phyloP scores from a whole-genome alignment of 2,329 filamentous ascomycete species.

The Aspergillus fischeri region DNA sequence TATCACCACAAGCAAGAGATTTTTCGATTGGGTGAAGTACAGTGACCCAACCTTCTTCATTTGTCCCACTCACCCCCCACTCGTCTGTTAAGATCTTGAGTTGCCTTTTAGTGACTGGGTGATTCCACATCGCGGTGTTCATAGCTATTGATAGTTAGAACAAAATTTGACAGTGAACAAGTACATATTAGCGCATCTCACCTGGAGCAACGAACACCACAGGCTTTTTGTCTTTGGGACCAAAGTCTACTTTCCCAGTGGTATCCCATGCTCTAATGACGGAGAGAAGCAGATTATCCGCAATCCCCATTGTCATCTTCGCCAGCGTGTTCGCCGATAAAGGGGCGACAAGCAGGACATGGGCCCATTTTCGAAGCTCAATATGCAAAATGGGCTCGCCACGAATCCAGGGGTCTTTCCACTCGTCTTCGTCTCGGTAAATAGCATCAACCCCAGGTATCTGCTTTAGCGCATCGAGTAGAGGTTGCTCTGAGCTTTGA shows the following conservation, averaged over 20 bases:
- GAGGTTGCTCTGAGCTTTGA: constrained; percentile 73
- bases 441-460: constrained; percentile 74
- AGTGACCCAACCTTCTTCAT: constrained; percentile 58
- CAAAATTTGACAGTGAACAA: background rate
- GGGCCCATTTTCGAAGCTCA: constrained; percentile 76
- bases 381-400: constrained; percentile 85
- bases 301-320: constrained; percentile 74
- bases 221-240: constrained; percentile 44
- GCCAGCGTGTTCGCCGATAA: constrained; percentile 81
- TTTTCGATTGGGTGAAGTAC: constrained; percentile 72
- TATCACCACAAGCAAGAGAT: constrained; percentile 77
- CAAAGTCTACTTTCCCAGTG: constrained; percentile 53
- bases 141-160: constrained; percentile 50
- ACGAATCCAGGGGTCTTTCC: constrained; percentile 71
- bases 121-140: constrained; percentile 88
- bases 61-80: constrained; percentile 57
- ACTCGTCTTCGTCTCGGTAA: constrained; percentile 83
- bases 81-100: constrained; percentile 66
- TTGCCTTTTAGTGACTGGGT: constrained; percentile 74
- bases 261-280: constrained; percentile 88
- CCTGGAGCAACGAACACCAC: constrained; percentile 67
- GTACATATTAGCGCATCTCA: background rate
- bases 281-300: constrained; percentile 68
- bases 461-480: constrained; percentile 53
- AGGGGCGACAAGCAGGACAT: constrained; percentile 75